Evolutionary conservation across 768 basidiomycete genomes (phyloP).

Genomic region (Mycena epipterygia): DNA sequence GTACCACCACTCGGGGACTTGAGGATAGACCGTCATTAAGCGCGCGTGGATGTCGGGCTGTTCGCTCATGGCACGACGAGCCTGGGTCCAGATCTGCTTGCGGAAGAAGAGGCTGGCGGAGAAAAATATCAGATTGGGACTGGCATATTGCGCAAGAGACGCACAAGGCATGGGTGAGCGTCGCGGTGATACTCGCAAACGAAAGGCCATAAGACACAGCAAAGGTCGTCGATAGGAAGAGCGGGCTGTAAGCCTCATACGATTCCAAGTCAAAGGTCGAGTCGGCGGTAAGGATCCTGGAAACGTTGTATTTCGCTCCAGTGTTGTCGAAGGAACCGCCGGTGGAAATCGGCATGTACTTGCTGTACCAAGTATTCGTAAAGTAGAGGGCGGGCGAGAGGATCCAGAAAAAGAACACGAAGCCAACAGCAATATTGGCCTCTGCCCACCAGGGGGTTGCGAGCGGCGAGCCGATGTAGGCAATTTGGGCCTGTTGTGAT

Average conservation of each 20-base stretch:
- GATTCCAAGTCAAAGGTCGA: slow-evolving; percentile 46
- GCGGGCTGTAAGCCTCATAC: slow-evolving; percentile 48
- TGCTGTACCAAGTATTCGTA: slow-evolving; percentile 60
- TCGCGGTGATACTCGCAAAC: slow-evolving; percentile 59
- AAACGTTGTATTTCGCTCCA: slow-evolving; percentile 45
- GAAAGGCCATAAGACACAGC: slow-evolving; percentile 47
- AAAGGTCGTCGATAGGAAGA: slow-evolving; percentile 42
- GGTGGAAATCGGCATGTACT: slow-evolving; percentile 57
- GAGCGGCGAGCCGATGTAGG: slow-evolving; percentile 68
- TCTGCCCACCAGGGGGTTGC: slow-evolving; percentile 65
- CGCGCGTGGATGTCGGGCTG: slow-evolving; percentile 59
- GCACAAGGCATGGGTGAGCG: slow-evolving; percentile 57
- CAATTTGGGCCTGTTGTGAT: slow-evolving; percentile 75
- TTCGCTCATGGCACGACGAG: slow-evolving; percentile 50
- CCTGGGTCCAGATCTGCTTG: slow-evolving; percentile 56
- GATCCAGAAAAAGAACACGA: slow-evolving; percentile 64
- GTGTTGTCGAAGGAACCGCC: slow-evolving; percentile 63
- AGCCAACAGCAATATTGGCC: slow-evolving; percentile 61
- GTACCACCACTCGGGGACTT: slow-evolving; percentile 66
- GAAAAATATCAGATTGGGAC: neutral
- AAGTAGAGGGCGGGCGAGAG: slow-evolving; percentile 59
- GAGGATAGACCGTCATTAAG: slow-evolving; percentile 58
- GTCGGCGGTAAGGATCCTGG: slow-evolving; percentile 45
- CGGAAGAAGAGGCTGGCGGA: slow-evolving; percentile 55
- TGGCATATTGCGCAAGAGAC: slow-evolving; percentile 39